Evolutionary conservation across 768 basidiomycete genomes (phyloP), one percentile per base, ranked within the genome.

Genomic region (Tylopilus intermedius): DNA sequence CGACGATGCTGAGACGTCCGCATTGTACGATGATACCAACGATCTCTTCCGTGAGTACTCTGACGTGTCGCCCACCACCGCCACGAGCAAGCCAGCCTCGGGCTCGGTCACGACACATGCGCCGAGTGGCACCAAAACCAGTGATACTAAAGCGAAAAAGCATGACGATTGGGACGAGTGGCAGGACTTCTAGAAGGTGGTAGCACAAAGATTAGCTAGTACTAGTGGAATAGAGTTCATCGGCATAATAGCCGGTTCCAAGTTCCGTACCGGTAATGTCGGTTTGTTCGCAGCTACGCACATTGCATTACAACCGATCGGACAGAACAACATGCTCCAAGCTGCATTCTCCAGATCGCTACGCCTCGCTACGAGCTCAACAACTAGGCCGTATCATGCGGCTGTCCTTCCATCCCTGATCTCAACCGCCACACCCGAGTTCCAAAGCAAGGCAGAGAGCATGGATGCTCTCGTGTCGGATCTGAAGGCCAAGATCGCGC

Each of bases 101-200:
- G 41, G 49, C 22, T 41, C 57, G 15, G 53, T 29, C 37, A 18
- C 50, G 11, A 37, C 53, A 30, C 60, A 50, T 26, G 14, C 58
- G 26, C 32, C 56, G 30, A 46, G 53, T 29, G 44, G 52, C 24
- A 45, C 53, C 5, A 55, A 62, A 24, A 55, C 64, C 7, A 47
- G 51, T 29, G 44, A 51, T 27, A 46, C 53, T 4, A 55, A 63
- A 26, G 56, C 65, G 30, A 62, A 71, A 18, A 74, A 75, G 64
- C 74, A 74, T 47, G 80, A 77, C 56, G 81, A 80, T 39, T 89
- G 88, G 83, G 82, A 84, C 56, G 87, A 87, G 45, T 90, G 88
- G 88, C 83, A 89, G 68, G 86, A 88, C 65, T 89, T 89, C 59
- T 90, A 80, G 73, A 38, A 8, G 38, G 18, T 7, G 38, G n/a